These are phyloP conservation scores for Phytophthora pini DNA, from an alignment of 352 stramenopile species.

Conservation along the genomic window DNA sequence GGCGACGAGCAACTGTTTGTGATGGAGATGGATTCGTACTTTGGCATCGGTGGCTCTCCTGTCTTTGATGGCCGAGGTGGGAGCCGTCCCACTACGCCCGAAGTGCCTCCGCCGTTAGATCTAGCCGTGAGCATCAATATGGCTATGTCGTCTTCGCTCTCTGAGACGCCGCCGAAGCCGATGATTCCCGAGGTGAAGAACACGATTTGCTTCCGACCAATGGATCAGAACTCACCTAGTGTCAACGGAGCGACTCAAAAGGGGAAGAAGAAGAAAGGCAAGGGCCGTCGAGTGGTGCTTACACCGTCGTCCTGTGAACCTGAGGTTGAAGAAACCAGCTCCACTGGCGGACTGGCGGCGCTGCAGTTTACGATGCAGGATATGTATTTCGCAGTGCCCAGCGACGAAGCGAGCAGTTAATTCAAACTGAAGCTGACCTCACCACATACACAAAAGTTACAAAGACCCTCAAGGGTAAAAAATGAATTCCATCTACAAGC, in stretches of 20 bases:
- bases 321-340: slow-evolving; percentile 32
- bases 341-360: slow-evolving; percentile 35
- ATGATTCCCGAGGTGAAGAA: slow-evolving; percentile 43
- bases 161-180: slow-evolving; percentile 41
- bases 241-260: slow-evolving; percentile 34
- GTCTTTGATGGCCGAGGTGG: slow-evolving; percentile 61
- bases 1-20: slow-evolving; percentile 81
- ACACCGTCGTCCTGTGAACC: slow-evolving; percentile 25
- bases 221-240: slow-evolving; percentile 23
- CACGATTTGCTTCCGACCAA: slow-evolving; percentile 39
- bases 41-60: slow-evolving; percentile 79
- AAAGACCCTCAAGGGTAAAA: slow-evolving; percentile 26
- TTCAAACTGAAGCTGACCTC: slow-evolving; percentile 23
- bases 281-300: slow-evolving; percentile 22
- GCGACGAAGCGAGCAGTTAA: slow-evolving; percentile 43
- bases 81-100: slow-evolving; percentile 31
- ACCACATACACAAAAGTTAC: slow-evolving; percentile 10
- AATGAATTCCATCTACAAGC: slow-evolving; percentile 29
- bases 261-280: slow-evolving; percentile 51
- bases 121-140: slow-evolving; percentile 76
- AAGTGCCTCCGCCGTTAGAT: slow-evolving; percentile 64
- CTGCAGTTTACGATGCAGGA: slow-evolving; percentile 85
- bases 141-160: slow-evolving; percentile 74
- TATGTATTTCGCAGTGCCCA: slow-evolving; percentile 74
- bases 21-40: slow-evolving; percentile 90